A percentile compares a stretch with the other conserved stretches of the same genome.
Conservation (phyloP, 1,139 yeast genomes). For the Blastobotrys persicus region DNA sequence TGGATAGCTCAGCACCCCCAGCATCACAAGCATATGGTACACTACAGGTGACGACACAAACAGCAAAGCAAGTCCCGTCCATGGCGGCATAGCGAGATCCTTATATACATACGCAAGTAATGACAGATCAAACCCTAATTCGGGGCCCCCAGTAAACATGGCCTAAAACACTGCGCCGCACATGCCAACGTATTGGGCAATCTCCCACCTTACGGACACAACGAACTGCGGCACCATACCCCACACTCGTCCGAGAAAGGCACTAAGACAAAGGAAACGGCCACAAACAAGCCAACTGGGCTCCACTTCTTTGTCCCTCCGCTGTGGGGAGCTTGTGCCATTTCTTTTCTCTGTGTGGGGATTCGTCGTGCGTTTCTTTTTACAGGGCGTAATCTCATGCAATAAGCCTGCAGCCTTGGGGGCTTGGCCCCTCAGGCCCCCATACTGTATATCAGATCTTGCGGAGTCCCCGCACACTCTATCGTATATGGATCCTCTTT, state of each 20-base stretch:
- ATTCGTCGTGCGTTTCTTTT: too few relatives aligned
- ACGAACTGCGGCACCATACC: neutral
- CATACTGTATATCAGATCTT: too few relatives aligned
- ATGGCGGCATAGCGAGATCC: neutral
- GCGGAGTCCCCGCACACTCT: too few relatives aligned
- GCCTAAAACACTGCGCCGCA: neutral
- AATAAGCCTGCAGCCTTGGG: too few relatives aligned
- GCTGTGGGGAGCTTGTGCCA: neutral
- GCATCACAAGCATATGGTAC: neutral
- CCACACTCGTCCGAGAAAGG: too few relatives aligned
- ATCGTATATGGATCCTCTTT: too few relatives aligned
- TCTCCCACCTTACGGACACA: neutral
- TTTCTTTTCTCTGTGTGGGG: neutral
- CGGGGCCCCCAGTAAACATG: neutral
- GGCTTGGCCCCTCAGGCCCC: too few relatives aligned
- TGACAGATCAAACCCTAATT: slow-evolving; percentile 8
- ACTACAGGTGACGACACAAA: slow-evolving; percentile 1
- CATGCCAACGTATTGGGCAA: neutral
- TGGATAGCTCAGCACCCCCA: slow-evolving; percentile 1
- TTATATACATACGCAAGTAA: slow-evolving; percentile 1
- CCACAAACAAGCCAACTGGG: neutral
- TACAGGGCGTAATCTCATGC: neutral
- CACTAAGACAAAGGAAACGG: too few relatives aligned
- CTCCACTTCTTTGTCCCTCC: neutral
- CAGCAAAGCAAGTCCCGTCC: neutral